Percentiles rank a stretch among this genome's conserved stretches.
phyloP scores from a whole-genome alignment of 345 rosid genomes.

The Syzygium grande region DNA sequence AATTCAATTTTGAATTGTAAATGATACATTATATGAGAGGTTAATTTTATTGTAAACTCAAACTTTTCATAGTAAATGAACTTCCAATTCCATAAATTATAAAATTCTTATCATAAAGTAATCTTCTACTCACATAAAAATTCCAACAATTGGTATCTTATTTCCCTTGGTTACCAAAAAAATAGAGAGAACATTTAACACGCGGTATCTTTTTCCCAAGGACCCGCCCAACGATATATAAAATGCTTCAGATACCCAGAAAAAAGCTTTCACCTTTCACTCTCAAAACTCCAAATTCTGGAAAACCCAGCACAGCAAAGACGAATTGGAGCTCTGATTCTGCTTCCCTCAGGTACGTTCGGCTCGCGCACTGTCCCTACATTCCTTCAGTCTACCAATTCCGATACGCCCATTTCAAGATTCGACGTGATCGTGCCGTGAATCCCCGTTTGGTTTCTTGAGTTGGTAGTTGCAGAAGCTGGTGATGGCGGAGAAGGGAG shows the following conservation, averaged over 20 bases:
- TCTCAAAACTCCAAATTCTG: neutral
- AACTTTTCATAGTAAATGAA: neutral
- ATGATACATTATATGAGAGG: no score
- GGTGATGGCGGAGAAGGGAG: conserved; percentile 56
- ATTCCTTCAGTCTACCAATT: neutral
- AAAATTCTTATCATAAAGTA: neutral
- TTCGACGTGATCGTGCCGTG: neutral
- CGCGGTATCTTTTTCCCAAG: neutral
- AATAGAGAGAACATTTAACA: neutral
- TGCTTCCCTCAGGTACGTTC: neutral
- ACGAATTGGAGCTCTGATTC: neutral
- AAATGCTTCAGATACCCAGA: neutral
- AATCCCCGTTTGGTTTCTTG: neutral
- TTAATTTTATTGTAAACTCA: no score
- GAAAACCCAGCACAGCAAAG: neutral
- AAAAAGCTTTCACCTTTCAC: neutral
- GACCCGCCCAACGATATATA: neutral
- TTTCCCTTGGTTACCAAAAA: neutral
- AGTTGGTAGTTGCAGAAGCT: conserved; percentile 3
- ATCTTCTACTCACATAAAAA: neutral
- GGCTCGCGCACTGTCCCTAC: neutral
- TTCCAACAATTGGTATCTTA: neutral
- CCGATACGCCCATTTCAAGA: neutral
- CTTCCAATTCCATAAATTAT: neutral
- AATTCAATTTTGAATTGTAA: neutral